Evolutionary conservation across 441 rosid genomes (phyloP), one percentile per base, ranked within the genome.

Genomic region (Macaranga tanarius): DNA sequence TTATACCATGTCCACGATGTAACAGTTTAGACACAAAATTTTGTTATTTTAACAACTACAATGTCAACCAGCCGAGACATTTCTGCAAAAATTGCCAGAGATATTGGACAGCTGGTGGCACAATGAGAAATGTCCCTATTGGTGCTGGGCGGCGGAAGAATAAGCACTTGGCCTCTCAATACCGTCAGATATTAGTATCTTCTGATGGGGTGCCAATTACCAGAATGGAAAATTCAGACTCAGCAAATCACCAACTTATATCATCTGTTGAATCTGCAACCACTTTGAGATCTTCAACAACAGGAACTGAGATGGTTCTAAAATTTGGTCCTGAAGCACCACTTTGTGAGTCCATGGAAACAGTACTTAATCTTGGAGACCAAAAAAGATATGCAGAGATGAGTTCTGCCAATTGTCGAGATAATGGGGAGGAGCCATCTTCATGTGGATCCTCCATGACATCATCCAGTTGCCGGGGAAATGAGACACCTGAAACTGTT

Each of bases 101-200:
- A 76, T 90, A 90, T 78, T 90, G 95, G 95, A 90, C 95, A 19
- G 95, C 92, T 34, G 95, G 95, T 67, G 95, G 95, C 64, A 86
- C 92, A 0, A 88, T 90, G 93, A 83, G 95, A 77, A 90, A 88
- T 51, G 95, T 90, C 60, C 93, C 92, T 44, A 77, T 90, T 23
- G 95, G 95, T 13, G 95, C 95, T 59, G 95, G 95, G 11, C 76
- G 93, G 31, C 81, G 95, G 76, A 90, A 86, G 76, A 85, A 85
- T 83, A 83, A 82, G 81, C 89, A 82, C 72, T 71, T 86, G 64
- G 84, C 89, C 23, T 83, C 88, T 20, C 91, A 86, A 66, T 86
- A 69, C 67, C 82, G 82, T 34, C 89, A 87, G 70, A 73, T 85
- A 64, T 59, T 86, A 38, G 86, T 83, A 65, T 83, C 88, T 22